Conservation (phyloP, 2,329 filamentous ascomycete genomes). For the Colletotrichum sp. region DNA sequence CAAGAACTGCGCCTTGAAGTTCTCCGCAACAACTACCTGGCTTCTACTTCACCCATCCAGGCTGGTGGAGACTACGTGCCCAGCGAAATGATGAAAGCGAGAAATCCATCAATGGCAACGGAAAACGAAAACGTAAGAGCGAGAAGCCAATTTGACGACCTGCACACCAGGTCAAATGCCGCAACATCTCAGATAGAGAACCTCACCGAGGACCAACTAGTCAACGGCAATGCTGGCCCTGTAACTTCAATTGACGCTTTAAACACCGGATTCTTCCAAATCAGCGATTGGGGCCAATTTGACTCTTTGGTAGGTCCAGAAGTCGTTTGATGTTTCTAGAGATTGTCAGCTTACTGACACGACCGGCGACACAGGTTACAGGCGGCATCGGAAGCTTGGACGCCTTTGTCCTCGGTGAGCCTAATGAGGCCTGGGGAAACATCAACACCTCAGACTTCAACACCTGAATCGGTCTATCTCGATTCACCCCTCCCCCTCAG, state of each 20-base stretch:
- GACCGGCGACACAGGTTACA: not conserved
- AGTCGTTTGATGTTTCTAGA: not conserved
- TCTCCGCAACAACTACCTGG: constrained; percentile 25
- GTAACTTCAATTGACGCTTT: constrained; percentile 6
- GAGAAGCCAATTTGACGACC: not conserved
- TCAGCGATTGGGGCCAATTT: constrained; percentile 30
- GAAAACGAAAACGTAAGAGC: no score
- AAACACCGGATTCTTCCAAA: constrained; percentile 17
- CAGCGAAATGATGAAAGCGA: not conserved
- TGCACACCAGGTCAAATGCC: accelerated
- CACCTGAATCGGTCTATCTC: not conserved
- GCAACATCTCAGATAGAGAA: not conserved
- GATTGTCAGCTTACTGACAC: not conserved
- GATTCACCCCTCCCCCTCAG: no score
- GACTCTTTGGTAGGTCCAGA: constrained; percentile 24
- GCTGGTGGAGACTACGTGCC: not conserved
- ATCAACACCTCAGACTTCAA: not conserved
- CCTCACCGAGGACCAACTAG: not conserved
- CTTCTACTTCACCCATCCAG: not conserved
- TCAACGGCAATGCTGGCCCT: not conserved
- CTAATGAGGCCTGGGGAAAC: not conserved
- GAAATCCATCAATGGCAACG: no score
- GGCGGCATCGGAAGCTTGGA: not conserved
- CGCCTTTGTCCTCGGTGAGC: not conserved
- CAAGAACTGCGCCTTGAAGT: constrained; percentile 36